A percentile compares a stretch with the other conserved stretches of the same genome.
phyloP scores from a whole-genome alignment of 352 stramenopile species.

The Phytophthora brassicae region DNA sequence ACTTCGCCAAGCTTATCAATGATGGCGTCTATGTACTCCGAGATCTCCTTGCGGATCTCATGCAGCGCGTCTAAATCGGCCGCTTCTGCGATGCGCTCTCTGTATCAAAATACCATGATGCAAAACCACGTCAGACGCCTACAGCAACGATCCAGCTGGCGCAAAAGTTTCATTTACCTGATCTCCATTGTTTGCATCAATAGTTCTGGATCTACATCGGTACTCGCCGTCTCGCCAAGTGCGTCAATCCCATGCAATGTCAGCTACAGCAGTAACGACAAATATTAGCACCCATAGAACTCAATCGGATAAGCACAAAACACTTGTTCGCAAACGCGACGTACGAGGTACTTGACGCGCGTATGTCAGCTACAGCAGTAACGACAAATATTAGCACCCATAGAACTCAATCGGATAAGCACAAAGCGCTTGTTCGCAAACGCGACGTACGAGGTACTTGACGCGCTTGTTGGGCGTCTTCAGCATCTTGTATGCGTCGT shows the following conservation, averaged over 20 bases:
- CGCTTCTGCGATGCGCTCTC: slow-evolving; percentile 76
- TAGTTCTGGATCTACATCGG: slow-evolving; percentile 67
- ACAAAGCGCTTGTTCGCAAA: neutral
- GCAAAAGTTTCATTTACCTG: slow-evolving; percentile 34
- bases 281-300: too few species aligned
- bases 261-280: slow-evolving; percentile 45
- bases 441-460: slow-evolving; percentile 74
- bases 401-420: too few species aligned
- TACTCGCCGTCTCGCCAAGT: slow-evolving; percentile 73
- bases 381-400: too few species aligned
- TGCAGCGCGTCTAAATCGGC: slow-evolving; percentile 48
- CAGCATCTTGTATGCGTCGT: slow-evolving; percentile 87
- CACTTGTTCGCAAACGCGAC: too few species aligned
- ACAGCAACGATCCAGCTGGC: neutral
- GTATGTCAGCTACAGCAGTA: too few species aligned
- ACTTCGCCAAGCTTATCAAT: slow-evolving; percentile 74
- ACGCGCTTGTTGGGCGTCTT: slow-evolving; percentile 84
- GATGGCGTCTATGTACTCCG: slow-evolving; percentile 67
- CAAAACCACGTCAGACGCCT: slow-evolving; percentile 5
- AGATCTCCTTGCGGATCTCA: slow-evolving; percentile 60
- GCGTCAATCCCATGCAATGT: slow-evolving; percentile 82
- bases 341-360: too few species aligned
- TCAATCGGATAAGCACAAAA: too few species aligned
- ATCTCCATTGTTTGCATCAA: slow-evolving; percentile 89
- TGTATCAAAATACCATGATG: slow-evolving; percentile 24